A percentile compares a stretch with the other conserved stretches of the same genome.
Conservation (phyloP, 2,329 filamentous ascomycete genomes). For the Stagonosporopsis tanaceti region DNA sequence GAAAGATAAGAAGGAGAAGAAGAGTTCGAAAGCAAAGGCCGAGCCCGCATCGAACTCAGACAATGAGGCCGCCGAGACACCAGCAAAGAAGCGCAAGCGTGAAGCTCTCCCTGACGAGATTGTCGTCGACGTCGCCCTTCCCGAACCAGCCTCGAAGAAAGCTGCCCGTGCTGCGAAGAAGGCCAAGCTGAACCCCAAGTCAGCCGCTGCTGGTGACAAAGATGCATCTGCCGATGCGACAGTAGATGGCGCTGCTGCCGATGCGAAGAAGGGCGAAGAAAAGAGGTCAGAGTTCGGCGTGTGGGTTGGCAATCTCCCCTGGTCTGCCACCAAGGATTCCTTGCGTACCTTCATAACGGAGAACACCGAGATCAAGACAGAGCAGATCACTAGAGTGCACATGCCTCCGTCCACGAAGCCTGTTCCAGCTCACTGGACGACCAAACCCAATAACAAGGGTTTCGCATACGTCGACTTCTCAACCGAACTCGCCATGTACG, state of each 20-base stretch:
- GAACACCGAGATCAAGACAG: constrained; percentile 65
- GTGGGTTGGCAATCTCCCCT: constrained; percentile 97
- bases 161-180: constrained; percentile 91
- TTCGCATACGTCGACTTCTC: constrained; percentile 97
- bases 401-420: constrained; percentile 66
- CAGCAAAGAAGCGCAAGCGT: constrained; percentile 60
- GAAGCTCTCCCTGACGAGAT: constrained; percentile 71
- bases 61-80: constrained; percentile 27
- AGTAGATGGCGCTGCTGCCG: constrained; percentile 31
- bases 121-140: constrained; percentile 87
- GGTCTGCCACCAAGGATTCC: constrained; percentile 75
- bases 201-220: constrained; percentile 22
- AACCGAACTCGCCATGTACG: constrained; percentile 70
- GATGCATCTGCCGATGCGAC: constrained; percentile 18
- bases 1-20: constrained; percentile 39
- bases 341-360: constrained; percentile 82
- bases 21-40: constrained; percentile 30
- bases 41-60: constrained; percentile 24
- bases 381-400: constrained; percentile 84
- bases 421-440: constrained; percentile 50
- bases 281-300: constrained; percentile 81
- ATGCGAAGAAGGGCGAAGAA: constrained; percentile 47
- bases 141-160: constrained; percentile 94
- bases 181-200: constrained; percentile 62
- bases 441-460: constrained; percentile 78